phyloP scores from a whole-genome alignment of 2,329 filamentous ascomycete genomes.

The Elsinoe perseae region DNA sequence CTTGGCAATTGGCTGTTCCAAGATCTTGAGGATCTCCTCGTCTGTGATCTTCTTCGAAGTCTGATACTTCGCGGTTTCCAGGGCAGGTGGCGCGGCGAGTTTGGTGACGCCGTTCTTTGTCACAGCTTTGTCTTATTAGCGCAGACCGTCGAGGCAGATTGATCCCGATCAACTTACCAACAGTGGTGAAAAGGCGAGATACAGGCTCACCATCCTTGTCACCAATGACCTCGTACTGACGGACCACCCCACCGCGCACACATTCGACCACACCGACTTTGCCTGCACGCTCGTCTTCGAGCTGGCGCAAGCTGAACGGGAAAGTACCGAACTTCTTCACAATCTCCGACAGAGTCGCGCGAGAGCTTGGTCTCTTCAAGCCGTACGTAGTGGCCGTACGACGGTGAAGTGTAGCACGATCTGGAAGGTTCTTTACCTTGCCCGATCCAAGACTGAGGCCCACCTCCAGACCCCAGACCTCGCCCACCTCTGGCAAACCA shows the following conservation, averaged over 20 bases:
- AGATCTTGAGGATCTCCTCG: conserved; percentile 88
- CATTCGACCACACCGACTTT: conserved; percentile 96
- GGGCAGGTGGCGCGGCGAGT: conserved; percentile 65
- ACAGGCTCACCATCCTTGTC: conserved; percentile 85
- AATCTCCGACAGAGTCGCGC: conserved; percentile 86
- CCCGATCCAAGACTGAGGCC: conserved; percentile 83
- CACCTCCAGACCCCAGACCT: conserved; percentile 97
- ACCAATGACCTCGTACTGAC: conserved; percentile 91
- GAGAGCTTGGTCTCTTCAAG: conserved; percentile 87
- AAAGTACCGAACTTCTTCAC: conserved; percentile 97
- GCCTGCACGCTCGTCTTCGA: conserved; percentile 91
- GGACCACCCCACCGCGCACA: conserved; percentile 83
- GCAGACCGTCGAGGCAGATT: not conserved
- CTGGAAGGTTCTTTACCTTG: conserved; percentile 87
- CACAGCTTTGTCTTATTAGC: conserved; percentile 55
- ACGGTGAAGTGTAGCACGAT: conserved; percentile 85
- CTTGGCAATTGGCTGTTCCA: conserved; percentile 72
- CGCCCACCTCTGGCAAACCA: conserved; percentile 75
- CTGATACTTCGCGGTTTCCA: conserved; percentile 76
- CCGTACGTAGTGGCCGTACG: conserved; percentile 86
- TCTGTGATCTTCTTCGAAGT: conserved; percentile 97
- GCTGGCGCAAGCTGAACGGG: conserved; percentile 93
- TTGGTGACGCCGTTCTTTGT: conserved; percentile 95
- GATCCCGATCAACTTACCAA: conserved; percentile 59
- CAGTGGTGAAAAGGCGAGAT: conserved; percentile 77